These are phyloP conservation scores for Neofusicoccum kwambonambiense DNA, from an alignment of 2,329 filamentous ascomycete genomes.

Conservation along the genomic window DNA sequence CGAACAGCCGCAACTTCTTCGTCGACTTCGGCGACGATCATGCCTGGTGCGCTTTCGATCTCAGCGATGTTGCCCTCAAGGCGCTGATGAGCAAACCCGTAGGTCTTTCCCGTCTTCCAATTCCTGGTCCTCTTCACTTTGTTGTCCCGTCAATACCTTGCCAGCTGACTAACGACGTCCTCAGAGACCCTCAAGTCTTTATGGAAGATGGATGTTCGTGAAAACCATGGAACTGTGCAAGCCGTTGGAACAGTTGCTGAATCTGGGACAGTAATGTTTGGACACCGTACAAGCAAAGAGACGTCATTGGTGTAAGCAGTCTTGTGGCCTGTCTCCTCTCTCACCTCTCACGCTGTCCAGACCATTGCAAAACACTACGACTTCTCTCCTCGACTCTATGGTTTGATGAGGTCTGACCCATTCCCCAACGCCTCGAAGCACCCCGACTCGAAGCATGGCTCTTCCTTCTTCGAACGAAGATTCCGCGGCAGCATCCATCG, in stretches of 20 bases:
- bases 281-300: slow-evolving; percentile 61
- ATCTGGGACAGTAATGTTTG: slow-evolving; percentile 61
- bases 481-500: background rate
- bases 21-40: slow-evolving; percentile 61
- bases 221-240: background rate
- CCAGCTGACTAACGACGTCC: background rate
- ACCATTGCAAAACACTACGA: slow-evolving; percentile 61
- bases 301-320: slow-evolving; percentile 49
- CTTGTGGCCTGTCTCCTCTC: background rate
- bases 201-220: slow-evolving; percentile 69
- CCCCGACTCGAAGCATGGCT: slow-evolving; percentile 21
- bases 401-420: slow-evolving; percentile 62
- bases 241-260: background rate
- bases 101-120: slow-evolving; percentile 12
- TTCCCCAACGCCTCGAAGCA: slow-evolving; percentile 25
- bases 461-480: slow-evolving; percentile 13
- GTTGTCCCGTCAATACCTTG: background rate
- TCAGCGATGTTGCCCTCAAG: slow-evolving; percentile 42
- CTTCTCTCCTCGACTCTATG: slow-evolving; percentile 65
- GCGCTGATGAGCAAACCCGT: slow-evolving; percentile 29
- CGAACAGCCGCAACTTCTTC: slow-evolving; percentile 58
- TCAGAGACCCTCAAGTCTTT: slow-evolving; percentile 49
- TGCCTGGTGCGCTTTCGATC: slow-evolving; percentile 57
- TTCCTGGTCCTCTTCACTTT: background rate
- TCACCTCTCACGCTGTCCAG: slow-evolving; percentile 21